These are phyloP conservation scores for Mytilinidion resinicola DNA, from an alignment of 495 filamentous ascomycete genomes.

Conservation along the genomic window DNA sequence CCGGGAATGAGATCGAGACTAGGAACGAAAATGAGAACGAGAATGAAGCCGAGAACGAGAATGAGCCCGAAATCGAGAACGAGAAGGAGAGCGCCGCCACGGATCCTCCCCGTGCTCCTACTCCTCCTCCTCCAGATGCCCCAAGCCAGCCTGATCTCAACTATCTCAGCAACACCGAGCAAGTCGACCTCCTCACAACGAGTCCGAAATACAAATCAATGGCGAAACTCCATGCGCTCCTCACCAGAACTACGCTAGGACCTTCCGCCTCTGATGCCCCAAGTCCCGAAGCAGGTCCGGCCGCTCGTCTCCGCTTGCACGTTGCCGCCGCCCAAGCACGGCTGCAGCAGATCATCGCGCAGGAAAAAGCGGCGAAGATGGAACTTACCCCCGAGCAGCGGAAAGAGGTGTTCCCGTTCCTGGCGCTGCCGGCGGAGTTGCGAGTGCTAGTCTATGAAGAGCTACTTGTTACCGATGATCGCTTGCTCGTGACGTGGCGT, in stretches of 20 bases:
- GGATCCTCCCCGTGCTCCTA: no score
- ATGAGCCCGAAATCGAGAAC: no score
- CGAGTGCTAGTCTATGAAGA: conserved; percentile 12
- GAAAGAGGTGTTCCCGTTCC: conserved; percentile 7
- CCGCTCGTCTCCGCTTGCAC: background rate
- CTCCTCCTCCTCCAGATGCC: no score
- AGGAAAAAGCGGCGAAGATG: background rate
- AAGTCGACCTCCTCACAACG: background rate
- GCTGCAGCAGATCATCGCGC: background rate
- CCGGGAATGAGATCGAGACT: no score
- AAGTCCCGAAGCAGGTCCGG: background rate
- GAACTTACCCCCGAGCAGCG: background rate
- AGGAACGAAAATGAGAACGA: no score
- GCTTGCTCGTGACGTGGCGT: conserved; percentile 1
- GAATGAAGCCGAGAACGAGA: no score
- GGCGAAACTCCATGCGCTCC: conserved; percentile 12
- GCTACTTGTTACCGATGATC: conserved; percentile 15
- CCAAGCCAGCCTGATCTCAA: background rate
- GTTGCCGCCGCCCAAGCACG: background rate
- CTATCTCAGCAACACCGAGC: background rate
- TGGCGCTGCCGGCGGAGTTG: conserved; percentile 16
- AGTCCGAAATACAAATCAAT: background rate
- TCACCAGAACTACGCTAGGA: background rate
- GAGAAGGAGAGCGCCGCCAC: no score
- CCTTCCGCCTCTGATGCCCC: background rate